Percentiles rank a stretch among this genome's conserved stretches.
Conservation (phyloP, 257 asterid genomes). For the Gentiana macrophylla region DNA sequence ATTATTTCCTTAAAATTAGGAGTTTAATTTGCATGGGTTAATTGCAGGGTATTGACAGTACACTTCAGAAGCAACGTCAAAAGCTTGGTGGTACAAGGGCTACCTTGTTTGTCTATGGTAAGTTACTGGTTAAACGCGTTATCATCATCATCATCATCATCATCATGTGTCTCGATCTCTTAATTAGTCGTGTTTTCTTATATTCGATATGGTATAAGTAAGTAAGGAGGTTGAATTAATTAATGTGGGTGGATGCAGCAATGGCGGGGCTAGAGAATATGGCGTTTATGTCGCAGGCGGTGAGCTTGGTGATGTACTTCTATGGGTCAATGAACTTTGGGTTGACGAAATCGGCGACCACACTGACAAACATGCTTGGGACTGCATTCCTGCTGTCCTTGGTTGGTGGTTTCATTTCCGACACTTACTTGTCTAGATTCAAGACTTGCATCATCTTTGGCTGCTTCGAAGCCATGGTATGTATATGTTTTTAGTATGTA, state of each 20-base stretch:
- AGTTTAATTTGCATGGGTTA: too few species aligned
- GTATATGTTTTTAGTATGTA: neutral
- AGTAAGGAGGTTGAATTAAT: too few species aligned
- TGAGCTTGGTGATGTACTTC: constrained; percentile 50
- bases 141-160: too few species aligned
- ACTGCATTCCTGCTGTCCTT: constrained; percentile 42
- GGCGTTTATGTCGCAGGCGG: constrained; percentile 41
- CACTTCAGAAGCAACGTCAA: constrained; percentile 15
- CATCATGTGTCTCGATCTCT: neutral
- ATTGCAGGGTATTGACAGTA: constrained; percentile 27
- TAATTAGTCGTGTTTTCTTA: neutral
- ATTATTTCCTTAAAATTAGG: too few species aligned
- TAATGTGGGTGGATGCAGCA: constrained; percentile 21
- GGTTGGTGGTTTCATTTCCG: constrained; percentile 53
- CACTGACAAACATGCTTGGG: constrained; percentile 50
- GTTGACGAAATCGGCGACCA: constrained; percentile 45
- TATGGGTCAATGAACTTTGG: constrained; percentile 50
- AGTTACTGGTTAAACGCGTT: neutral
- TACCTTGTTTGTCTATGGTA: constrained; percentile 40
- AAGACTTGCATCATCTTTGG: constrained; percentile 48
- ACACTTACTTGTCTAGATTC: constrained; percentile 51
- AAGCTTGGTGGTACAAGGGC: constrained; percentile 47
- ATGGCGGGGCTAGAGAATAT: constrained; percentile 36
- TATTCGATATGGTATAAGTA: too few species aligned
- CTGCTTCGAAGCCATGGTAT: constrained; percentile 36